Evolutionary conservation across 257 asterid genomes (phyloP), one percentile per base, ranked within the genome.

Genomic region (Ballota nigra): DNA sequence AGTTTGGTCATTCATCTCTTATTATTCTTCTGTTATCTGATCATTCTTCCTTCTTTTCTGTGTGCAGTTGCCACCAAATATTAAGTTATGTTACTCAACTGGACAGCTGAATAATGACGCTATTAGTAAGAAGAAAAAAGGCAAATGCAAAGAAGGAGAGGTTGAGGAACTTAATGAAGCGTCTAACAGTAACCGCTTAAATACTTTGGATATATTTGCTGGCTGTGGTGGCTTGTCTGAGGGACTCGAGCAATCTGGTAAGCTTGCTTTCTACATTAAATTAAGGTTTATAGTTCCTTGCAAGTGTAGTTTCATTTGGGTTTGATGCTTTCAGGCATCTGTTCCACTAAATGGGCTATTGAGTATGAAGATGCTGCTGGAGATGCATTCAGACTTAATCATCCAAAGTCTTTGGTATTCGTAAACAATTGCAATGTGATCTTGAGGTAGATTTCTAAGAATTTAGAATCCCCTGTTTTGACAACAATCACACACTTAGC

Each of bases 201-300:
- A 78, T 41, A 89, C 99, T 49, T 80, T 95, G 52, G 98, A 95
- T 83, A 88, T 95, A 70, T 95, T 95, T 88, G 92, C 99, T 70
- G 99, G 99, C 67, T 95, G 98, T 61, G 98, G 99, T 72, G 99
- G 98, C 83, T 83, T 95, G 78, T 95, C 97, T 57, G 93, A 89
- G 81, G 99, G 99, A 57, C 81, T 92, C 61, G 86, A 76, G 59
- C 84, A 84, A 75, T 83, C 99, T 69, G 97, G 99, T 74, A 89
- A 26, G 61, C 76, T 71, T 80, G 66, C 60, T 68, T 72, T 51
- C 18, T 36, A 60, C 7, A 13, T 72, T 36, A 55, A 71, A 13
- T 38, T 7, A 57, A 16, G 51, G 49, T 66, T 43, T 77, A 67
- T 73, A 40, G 23, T 74, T 74, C 65, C 51, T 57, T 22, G 63